Percentiles rank a stretch among this genome's conserved stretches.
These are phyloP conservation scores for Euphorbia tirucalli DNA, from an alignment of 345 rosid species.

Conservation along the genomic window DNA sequence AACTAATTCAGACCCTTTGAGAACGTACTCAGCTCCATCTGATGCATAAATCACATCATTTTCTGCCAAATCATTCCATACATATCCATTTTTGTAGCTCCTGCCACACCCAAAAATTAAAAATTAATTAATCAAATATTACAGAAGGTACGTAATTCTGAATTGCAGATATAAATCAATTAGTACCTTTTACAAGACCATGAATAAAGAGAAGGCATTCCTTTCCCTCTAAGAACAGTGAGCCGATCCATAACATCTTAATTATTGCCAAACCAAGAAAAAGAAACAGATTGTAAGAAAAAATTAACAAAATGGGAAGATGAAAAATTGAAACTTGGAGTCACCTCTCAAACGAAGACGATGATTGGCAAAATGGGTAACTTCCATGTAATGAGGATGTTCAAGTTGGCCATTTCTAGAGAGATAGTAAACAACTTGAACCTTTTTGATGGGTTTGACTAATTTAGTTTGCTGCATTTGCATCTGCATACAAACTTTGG, in stretches of 20 bases:
- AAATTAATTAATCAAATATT: not conserved
- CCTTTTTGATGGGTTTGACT: slow-evolving; percentile 37
- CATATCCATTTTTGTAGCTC: slow-evolving; percentile 89
- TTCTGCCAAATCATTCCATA: slow-evolving; percentile 89
- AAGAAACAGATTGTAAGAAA: not conserved
- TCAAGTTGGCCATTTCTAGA: slow-evolving; percentile 89
- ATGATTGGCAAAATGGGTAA: slow-evolving; percentile 54
- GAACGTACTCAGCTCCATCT: slow-evolving; percentile 79
- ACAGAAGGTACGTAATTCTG: not conserved
- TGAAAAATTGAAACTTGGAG: not conserved
- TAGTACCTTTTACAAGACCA: slow-evolving; percentile 91
- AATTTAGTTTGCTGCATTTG: slow-evolving; percentile 17
- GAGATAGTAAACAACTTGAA: slow-evolving; percentile 81
- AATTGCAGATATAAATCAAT: not conserved
- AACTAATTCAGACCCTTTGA: slow-evolving; percentile 86
- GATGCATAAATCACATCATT: slow-evolving; percentile 71
- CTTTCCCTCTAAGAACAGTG: slow-evolving; percentile 72
- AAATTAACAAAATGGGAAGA: not conserved
- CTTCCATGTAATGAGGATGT: slow-evolving; percentile 91
- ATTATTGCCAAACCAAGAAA: not conserved
- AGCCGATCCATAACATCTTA: slow-evolving; percentile 70
- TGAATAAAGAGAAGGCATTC: slow-evolving; percentile 72
- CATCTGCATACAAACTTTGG: slow-evolving; percentile 24
- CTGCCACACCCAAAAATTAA: slow-evolving; percentile 24
- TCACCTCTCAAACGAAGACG: slow-evolving; percentile 83